Evolutionary conservation across 2,329 filamentous ascomycete species (phyloP).

Genomic region (Pyricularia sp.): DNA sequence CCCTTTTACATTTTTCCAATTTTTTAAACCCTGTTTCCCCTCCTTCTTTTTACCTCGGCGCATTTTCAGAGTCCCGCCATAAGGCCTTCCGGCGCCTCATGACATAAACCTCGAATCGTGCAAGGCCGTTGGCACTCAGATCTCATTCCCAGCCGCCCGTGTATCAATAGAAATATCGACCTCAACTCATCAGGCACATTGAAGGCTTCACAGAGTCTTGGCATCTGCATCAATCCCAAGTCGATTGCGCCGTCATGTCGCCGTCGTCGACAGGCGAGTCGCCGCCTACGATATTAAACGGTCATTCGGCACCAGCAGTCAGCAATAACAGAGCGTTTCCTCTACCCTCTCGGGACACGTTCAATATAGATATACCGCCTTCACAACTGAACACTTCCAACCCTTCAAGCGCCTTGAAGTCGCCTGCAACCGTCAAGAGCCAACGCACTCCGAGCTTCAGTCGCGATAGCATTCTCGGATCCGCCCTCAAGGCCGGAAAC

Average conservation of each 20-base stretch:
- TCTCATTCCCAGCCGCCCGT: neutral
- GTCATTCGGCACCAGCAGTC: slow-evolving; percentile 18
- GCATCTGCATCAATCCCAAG: neutral
- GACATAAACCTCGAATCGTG: neutral
- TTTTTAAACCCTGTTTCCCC: neutral
- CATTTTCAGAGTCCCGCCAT: neutral
- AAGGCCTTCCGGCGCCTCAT: neutral
- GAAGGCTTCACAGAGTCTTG: neutral
- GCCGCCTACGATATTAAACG: slow-evolving; percentile 23
- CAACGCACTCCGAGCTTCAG: slow-evolving; percentile 37
- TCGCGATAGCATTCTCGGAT: slow-evolving; percentile 39
- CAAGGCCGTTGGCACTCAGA: neutral
- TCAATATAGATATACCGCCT: slow-evolving; percentile 34
- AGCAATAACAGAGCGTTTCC: slow-evolving; percentile 27
- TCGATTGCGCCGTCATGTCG: slow-evolving; percentile 24
- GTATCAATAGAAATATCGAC: neutral
- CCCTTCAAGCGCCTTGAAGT: slow-evolving; percentile 32
- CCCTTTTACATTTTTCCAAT: neutral
- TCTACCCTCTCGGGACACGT: slow-evolving; percentile 30
- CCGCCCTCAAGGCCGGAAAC: slow-evolving; percentile 40
- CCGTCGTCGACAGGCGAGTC: slow-evolving; percentile 42
- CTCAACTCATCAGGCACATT: neutral
- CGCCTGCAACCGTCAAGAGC: slow-evolving; percentile 33
- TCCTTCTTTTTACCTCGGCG: neutral
- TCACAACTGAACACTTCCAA: slow-evolving; percentile 29